Percentiles rank a stretch among this genome's conserved stretches.
These are phyloP conservation scores for Leishmania mexicana DNA, from an alignment of 208 protist species.

Conservation along the genomic window DNA sequence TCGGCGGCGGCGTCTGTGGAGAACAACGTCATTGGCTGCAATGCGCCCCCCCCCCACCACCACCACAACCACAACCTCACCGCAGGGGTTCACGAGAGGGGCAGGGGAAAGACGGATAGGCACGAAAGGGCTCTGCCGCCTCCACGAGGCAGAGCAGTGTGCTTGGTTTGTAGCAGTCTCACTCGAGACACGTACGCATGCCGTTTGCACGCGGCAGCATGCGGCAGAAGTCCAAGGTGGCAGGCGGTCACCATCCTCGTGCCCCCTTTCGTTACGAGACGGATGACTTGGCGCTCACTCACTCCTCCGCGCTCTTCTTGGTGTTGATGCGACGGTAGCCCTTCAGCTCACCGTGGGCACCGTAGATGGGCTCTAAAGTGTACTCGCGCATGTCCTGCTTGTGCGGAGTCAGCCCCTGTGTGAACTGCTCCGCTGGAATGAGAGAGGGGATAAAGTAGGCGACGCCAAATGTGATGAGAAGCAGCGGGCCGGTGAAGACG, in stretches of 20 bases:
- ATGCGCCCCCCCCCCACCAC: background rate
- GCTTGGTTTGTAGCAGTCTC: background rate
- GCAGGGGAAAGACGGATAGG: background rate
- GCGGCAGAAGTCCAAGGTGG: background rate
- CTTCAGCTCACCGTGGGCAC: conserved; percentile 66
- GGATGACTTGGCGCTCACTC: background rate
- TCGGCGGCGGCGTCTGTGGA: background rate
- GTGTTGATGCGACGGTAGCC: conserved; percentile 76
- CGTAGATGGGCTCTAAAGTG: conserved; percentile 79
- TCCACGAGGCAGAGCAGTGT: background rate
- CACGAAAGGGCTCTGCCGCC: background rate
- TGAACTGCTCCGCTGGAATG: conserved; percentile 77
- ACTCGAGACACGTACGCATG: background rate
- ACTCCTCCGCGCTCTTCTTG: conserved; percentile 4
- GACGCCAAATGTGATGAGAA: conserved; percentile 63
- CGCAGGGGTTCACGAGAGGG: background rate
- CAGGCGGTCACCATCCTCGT: background rate
- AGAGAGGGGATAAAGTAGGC: conserved; percentile 72
- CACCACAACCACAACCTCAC: too few species aligned
- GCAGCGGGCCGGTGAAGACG: conserved; percentile 70
- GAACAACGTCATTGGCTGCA: background rate
- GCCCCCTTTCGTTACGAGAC: background rate
- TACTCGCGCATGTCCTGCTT: conserved; percentile 80
- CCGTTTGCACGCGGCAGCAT: background rate
- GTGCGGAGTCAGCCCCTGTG: conserved; percentile 61